Conservation (phyloP, 306 rosid species). For the Hippophae gyantsensis region DNA sequence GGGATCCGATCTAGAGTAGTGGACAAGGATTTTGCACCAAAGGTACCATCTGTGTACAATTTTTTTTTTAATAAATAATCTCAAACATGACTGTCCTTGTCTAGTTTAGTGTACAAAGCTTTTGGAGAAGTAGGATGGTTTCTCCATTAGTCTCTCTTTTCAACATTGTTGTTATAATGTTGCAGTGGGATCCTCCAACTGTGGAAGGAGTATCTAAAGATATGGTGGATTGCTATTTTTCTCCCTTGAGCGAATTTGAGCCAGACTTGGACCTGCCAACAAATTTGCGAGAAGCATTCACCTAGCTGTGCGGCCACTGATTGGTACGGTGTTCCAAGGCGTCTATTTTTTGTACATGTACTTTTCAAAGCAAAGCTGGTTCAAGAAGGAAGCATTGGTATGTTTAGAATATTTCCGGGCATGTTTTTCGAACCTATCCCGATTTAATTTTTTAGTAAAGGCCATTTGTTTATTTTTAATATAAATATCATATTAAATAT, state of each 20-base stretch:
- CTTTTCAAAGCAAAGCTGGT: too few species aligned
- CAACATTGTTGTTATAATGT: conserved; percentile 4
- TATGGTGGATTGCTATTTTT: conserved; percentile 76
- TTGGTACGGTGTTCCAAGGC: background rate
- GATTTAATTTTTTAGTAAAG: too few species aligned
- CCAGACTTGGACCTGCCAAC: conserved; percentile 71
- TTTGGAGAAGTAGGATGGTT: too few species aligned
- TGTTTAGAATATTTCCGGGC: too few species aligned
- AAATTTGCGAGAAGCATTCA: conserved; percentile 51
- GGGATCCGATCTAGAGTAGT: conserved; percentile 82
- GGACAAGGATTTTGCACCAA: conserved; percentile 70
- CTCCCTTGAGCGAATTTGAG: conserved; percentile 49
- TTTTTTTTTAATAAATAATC: background rate
- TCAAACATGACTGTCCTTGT: too few species aligned
- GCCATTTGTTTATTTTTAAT: too few species aligned
- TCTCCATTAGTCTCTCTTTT: too few species aligned
- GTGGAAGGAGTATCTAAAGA: conserved; percentile 65
- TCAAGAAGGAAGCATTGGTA: too few species aligned
- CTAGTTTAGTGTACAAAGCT: too few species aligned
- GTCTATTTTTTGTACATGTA: too few species aligned
- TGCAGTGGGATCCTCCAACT: conserved; percentile 96
- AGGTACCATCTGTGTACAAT: conserved; percentile 37
- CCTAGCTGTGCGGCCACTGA: conserved; percentile 10
- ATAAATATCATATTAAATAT: too few species aligned
- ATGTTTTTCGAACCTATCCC: too few species aligned